A percentile compares a stretch with the other conserved stretches of the same genome.
Conservation (phyloP, 129 eudicot genomes). For the Flaveria ramosissima region DNA sequence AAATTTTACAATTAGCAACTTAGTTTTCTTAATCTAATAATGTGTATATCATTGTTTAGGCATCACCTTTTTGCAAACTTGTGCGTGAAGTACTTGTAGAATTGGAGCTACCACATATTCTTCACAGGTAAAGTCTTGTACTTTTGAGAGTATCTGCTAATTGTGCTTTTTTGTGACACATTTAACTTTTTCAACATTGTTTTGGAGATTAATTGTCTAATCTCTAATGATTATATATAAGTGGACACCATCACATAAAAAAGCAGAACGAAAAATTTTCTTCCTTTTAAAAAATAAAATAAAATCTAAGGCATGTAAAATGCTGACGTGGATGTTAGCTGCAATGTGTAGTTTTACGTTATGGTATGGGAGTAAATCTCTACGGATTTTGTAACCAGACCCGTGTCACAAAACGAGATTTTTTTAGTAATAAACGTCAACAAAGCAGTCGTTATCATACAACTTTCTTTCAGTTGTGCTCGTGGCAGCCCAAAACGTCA, state of each 20-base stretch:
- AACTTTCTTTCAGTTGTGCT: conserved; percentile 72
- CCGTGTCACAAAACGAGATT: no score
- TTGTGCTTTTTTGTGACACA: neutral
- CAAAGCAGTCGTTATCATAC: neutral
- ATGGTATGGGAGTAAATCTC: no score
- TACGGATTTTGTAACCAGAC: no score
- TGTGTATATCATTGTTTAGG: conserved; percentile 38
- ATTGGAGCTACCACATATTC: conserved; percentile 93
- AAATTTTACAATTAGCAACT: conserved; percentile 17
- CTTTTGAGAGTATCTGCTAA: neutral
- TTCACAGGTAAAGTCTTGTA: conserved; percentile 60
- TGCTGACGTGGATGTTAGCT: no score
- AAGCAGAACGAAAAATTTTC: no score
- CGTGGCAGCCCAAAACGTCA: conserved; percentile 99
- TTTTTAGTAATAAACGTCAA: neutral
- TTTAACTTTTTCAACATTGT: neutral
- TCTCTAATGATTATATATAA: neutral
- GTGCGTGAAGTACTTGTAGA: conserved; percentile 97
- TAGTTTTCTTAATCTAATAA: conserved; percentile 6
- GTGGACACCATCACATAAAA: neutral
- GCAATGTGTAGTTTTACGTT: no score
- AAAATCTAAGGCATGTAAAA: no score
- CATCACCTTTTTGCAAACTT: conserved; percentile 95
- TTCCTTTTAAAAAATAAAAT: no score
- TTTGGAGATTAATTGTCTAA: neutral